Evolutionary conservation across 2,329 filamentous ascomycete genomes (phyloP).

Genomic region (Escovopsis weberi): DNA sequence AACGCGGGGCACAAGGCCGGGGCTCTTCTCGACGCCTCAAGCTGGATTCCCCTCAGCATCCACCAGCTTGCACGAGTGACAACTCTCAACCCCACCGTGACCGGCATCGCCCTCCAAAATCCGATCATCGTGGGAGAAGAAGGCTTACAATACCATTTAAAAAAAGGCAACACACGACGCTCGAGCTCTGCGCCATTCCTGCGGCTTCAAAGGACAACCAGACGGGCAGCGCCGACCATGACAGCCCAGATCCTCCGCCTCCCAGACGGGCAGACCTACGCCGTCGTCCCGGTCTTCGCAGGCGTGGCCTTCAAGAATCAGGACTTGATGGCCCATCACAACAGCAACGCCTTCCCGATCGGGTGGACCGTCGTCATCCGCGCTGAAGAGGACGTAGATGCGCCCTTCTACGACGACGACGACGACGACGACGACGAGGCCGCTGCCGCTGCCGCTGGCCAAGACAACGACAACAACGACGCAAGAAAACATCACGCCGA

Average conservation of each 20-base stretch:
- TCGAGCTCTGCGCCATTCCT: too few relatives aligned
- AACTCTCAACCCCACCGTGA: too few relatives aligned
- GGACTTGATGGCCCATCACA: conserved; percentile 53
- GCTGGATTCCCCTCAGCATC: too few relatives aligned
- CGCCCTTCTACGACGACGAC: conserved; percentile 4
- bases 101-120: too few relatives aligned
- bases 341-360: conserved; percentile 58
- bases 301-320: conserved; percentile 80
- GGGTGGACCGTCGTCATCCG: conserved; percentile 86
- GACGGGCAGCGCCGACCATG: conserved; percentile 12
- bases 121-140: too few relatives aligned
- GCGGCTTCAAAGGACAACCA: too few relatives aligned
- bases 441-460: conserved; percentile 8
- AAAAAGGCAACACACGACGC: too few relatives aligned
- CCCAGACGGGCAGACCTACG: conserved; percentile 76
- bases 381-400: conserved; percentile 36
- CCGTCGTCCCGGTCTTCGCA: conserved; percentile 76
- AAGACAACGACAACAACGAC: conserved; percentile 17
- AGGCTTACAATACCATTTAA: too few relatives aligned
- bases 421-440: conserved; percentile 1
- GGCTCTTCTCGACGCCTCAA: too few relatives aligned
- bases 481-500: neutral
- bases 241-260: conserved; percentile 44
- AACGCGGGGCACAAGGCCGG: too few relatives aligned
- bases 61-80: too few relatives aligned